Base-by-base conservation (phyloP, 1,139 yeast species). In the Geotrichum cucujoidarum region DNA sequence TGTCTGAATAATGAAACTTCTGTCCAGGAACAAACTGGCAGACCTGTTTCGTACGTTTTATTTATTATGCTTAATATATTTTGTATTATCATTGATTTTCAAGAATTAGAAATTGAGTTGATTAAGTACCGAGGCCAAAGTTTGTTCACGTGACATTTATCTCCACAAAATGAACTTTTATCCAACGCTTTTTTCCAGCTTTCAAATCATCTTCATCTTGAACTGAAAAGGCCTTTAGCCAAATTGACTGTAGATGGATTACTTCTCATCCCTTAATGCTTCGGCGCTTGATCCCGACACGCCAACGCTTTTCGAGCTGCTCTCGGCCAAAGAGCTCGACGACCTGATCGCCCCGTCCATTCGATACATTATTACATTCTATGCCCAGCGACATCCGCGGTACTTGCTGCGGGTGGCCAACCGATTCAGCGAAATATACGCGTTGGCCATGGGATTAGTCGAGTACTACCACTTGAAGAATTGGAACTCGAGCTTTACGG, bases 401-500 rank as follows among this genome's bases (percentile, higher is more conserved):
- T 75, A 80, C 56, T 70, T 87, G 27, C 72, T 88, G 21, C 66
- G 74, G 53, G 59, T 84, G 5, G 80, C 87, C 34, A 81, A 85
- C 59, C 69, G 72, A 47, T 89, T 84, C 61, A 97, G 90, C 62
- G 95, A 87, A 67, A 58, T 88, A 31, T 84, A 83, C 57, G 65
- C 83, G 10, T 55, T 77, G 1, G 55, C 83, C 3, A 70, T 92
- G 62, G 80, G 86, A 0, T 56, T 76, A n/a, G 71, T 90, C 1
- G 97, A 92, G 64, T 82, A 81, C 73, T 76, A 77, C 57, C 87
- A 83, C 58, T 64, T 90, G 45, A 75, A 71, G 47, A 73, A 75
- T 49, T 86, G 95, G 88, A 90, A 86, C 59, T 81, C 95, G 0
- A 79, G 94, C 1, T 88, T 92, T 58, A 87, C 95, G 0, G 97